These are phyloP conservation scores for Aspergillus ochraceus DNA, from an alignment of 2,329 filamentous ascomycete species.

Conservation along the genomic window DNA sequence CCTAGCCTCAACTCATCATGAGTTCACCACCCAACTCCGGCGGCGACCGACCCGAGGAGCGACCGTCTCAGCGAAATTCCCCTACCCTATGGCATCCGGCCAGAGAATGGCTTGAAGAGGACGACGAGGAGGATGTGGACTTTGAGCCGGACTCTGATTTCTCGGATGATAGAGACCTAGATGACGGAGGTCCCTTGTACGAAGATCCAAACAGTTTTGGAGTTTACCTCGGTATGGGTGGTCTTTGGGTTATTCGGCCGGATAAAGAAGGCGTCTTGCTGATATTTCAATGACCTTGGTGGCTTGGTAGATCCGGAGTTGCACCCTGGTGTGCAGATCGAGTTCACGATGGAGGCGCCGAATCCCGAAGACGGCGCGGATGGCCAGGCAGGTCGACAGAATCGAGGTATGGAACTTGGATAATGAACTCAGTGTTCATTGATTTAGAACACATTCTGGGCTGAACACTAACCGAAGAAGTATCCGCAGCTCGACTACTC, in stretches of 20 bases:
- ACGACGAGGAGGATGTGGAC: slow-evolving; percentile 48
- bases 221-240: slow-evolving; percentile 15
- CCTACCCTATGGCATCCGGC: slow-evolving; percentile 37
- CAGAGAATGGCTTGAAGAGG: slow-evolving; percentile 41
- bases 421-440: neutral
- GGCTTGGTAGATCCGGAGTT: slow-evolving; percentile 16
- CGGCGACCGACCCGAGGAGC: slow-evolving; percentile 20
- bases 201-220: neutral
- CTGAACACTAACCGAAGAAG: slow-evolving; percentile 18
- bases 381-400: slow-evolving; percentile 10
- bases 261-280: neutral
- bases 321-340: slow-evolving; percentile 27
- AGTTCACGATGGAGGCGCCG: slow-evolving; percentile 29
- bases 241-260: neutral
- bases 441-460: neutral
- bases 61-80: slow-evolving; percentile 20
- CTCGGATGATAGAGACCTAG: slow-evolving; percentile 31
- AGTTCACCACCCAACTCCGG: slow-evolving; percentile 28
- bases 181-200: neutral
- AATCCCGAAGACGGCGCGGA: slow-evolving; percentile 15
- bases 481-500: slow-evolving; percentile 48
- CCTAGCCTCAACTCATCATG: slow-evolving; percentile 25
- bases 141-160: slow-evolving; percentile 46
- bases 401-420: slow-evolving; percentile 22
- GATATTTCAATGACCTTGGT: neutral